Conservation (phyloP, 352 stramenopile genomes). For the Globisporangium okanoganense region DNA sequence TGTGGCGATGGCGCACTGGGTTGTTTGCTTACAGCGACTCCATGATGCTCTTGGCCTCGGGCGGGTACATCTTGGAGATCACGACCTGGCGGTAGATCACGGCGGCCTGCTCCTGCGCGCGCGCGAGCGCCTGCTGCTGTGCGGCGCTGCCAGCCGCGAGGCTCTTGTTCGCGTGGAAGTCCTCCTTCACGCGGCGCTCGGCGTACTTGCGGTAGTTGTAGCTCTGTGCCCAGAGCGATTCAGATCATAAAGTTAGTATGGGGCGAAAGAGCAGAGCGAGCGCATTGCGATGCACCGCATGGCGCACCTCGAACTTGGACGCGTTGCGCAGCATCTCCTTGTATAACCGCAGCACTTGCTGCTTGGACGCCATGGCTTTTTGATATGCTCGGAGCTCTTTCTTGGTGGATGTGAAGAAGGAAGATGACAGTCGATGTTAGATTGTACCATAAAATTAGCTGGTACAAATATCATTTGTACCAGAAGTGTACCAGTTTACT, state of each 20-base stretch:
- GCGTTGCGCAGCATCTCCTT: constrained; percentile 54
- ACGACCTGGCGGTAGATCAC: constrained; percentile 60
- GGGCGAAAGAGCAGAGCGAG: background rate
- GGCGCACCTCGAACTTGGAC: constrained; percentile 45
- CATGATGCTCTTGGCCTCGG: constrained; percentile 64
- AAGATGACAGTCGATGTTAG: background rate
- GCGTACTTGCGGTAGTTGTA: constrained; percentile 79
- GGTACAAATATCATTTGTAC: too few relatives aligned
- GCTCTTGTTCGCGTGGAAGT: constrained; percentile 68
- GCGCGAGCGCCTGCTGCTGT: constrained; percentile 42
- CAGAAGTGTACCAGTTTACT: too few relatives aligned
- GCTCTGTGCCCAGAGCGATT: constrained; percentile 24
- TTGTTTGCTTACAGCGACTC: constrained; percentile 23
- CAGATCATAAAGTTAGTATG: constrained; percentile 5
- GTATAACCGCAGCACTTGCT: constrained; percentile 48
- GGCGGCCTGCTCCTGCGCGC: constrained; percentile 42
- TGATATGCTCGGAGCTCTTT: background rate
- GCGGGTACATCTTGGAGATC: constrained; percentile 68
- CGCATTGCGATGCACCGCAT: background rate
- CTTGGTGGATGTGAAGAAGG: background rate
- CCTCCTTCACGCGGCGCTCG: constrained; percentile 56
- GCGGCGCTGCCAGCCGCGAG: constrained; percentile 40
- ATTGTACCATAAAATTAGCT: too few relatives aligned
- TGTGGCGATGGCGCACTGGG: background rate
- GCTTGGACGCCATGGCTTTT: constrained; percentile 26